Conservation (phyloP, 116 monocot genomes). For the Posidonia oceanica region DNA sequence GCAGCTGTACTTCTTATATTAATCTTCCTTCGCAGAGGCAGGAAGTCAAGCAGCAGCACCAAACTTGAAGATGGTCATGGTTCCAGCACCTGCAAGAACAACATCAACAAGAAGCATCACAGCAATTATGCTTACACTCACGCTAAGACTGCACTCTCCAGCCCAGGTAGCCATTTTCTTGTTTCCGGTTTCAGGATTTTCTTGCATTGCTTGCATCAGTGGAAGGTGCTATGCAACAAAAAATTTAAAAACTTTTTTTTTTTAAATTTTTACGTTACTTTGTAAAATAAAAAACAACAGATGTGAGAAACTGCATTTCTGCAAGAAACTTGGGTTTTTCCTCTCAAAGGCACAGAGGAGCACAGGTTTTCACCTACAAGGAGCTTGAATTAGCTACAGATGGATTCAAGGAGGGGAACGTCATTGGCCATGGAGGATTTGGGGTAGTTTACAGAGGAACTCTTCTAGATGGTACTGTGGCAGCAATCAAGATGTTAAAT, state of each 20-base stretch:
- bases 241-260: not conserved
- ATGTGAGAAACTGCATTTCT: not conserved
- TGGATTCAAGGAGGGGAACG: constrained; percentile 52
- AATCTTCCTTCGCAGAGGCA: not conserved
- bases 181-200: not conserved
- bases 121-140: not conserved
- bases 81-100: not conserved
- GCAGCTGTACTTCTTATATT: constrained; percentile 2
- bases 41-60: not conserved
- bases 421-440: constrained; percentile 60
- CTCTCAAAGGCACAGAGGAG: constrained; percentile 22
- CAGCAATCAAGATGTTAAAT: constrained; percentile 70
- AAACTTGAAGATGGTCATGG: constrained; percentile 7
- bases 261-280: not conserved
- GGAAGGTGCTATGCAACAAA: not conserved
- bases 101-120: not conserved
- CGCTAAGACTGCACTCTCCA: constrained; percentile 4
- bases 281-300: not conserved
- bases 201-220: not conserved
- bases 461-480: constrained; percentile 48
- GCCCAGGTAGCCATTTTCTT: not conserved
- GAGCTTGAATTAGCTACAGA: constrained; percentile 77
- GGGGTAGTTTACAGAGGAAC: constrained; percentile 54
- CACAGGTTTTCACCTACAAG: constrained; percentile 84
- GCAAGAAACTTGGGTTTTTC: not conserved